Evolutionary conservation across 306 rosid genomes (phyloP), one percentile per base, ranked within the genome.

Genomic region (Bauhinia variegata): DNA sequence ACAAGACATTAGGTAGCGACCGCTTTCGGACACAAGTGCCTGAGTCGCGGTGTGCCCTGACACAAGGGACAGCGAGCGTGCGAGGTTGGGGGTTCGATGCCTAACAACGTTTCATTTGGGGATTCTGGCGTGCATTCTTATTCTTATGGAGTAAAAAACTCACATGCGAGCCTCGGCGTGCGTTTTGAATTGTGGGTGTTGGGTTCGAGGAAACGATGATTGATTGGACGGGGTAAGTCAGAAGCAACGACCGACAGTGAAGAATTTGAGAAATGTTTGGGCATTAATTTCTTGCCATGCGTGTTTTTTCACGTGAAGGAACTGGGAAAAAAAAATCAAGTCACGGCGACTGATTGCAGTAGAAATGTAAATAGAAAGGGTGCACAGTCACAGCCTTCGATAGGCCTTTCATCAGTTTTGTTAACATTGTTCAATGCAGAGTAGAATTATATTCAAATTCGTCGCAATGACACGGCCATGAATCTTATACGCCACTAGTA

Each of bases 61-160:
- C n/a, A n/a, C n/a, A n/a, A n/a, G n/a, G n/a, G 28, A 23, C 37
- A n/a, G n/a, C n/a, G n/a, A 64, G 64, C 64, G 46, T 54, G 72
- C 51, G n/a, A n/a, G n/a, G n/a, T n/a, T n/a, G n/a, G n/a, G n/a
- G n/a, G n/a, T n/a, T n/a, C n/a, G n/a, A 4, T 12, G 31, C 44
- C 39, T 14, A 56, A 38, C n/a, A n/a, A n/a, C n/a, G n/a, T n/a
- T n/a, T n/a, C n/a, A n/a, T n/a, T n/a, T n/a, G n/a, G n/a, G n/a
- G n/a, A n/a, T n/a, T n/a, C n/a, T n/a, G n/a, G n/a, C n/a, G 58
- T 55, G 71, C n/a, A 56, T 74, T 55, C 53, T 65, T 30, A 14
- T 63, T 16, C 50, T 60, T 28, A 9, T 31, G 33, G n/a, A 5
- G n/a, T 9, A 10, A 8, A 17, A 9, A 44, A 37, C 15, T 33